Percentiles rank a stretch among this genome's conserved stretches.
Conservation (phyloP, 345 rosid genomes). For the Eutrema japonicum region DNA sequence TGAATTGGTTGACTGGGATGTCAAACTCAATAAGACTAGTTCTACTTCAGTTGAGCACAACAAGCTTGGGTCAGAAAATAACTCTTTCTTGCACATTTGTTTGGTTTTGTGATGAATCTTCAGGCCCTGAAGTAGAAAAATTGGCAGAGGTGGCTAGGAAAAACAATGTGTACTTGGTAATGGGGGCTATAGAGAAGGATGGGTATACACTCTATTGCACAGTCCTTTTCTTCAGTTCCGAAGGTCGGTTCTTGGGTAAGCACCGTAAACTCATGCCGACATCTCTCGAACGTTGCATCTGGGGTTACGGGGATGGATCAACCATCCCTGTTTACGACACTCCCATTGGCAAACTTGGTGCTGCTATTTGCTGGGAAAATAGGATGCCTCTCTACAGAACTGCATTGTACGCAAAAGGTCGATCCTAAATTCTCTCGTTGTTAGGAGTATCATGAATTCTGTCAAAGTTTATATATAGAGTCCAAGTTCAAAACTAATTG, state of each 20-base stretch:
- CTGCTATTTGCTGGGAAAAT: slow-evolving; percentile 93
- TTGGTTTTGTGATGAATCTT: slow-evolving; percentile 4
- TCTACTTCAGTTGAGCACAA: slow-evolving; percentile 1
- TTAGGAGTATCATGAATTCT: not conserved
- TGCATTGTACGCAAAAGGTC: slow-evolving; percentile 85
- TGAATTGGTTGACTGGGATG: too few relatives aligned
- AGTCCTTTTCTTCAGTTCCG: slow-evolving; percentile 71
- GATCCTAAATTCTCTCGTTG: not conserved
- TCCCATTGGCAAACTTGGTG: slow-evolving; percentile 82
- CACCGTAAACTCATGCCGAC: slow-evolving; percentile 94
- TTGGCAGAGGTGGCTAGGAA: slow-evolving; percentile 78
- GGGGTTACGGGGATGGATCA: slow-evolving; percentile 95
- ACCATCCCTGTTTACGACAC: slow-evolving; percentile 86
- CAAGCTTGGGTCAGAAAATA: not conserved
- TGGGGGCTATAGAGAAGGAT: slow-evolving; percentile 91
- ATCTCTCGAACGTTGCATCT: slow-evolving; percentile 74
- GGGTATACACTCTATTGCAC: slow-evolving; percentile 88
- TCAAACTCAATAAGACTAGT: not conserved
- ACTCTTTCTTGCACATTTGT: slow-evolving; percentile 5
- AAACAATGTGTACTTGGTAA: slow-evolving; percentile 69
- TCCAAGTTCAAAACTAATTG: too few relatives aligned
- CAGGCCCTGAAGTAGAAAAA: slow-evolving; percentile 77
- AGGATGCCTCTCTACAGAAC: slow-evolving; percentile 88
- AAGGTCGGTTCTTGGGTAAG: slow-evolving; percentile 81
- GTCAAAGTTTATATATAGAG: too few relatives aligned